Base-by-base conservation (phyloP, 257 asterid genomes). In the Thymus mandschuricus region DNA sequence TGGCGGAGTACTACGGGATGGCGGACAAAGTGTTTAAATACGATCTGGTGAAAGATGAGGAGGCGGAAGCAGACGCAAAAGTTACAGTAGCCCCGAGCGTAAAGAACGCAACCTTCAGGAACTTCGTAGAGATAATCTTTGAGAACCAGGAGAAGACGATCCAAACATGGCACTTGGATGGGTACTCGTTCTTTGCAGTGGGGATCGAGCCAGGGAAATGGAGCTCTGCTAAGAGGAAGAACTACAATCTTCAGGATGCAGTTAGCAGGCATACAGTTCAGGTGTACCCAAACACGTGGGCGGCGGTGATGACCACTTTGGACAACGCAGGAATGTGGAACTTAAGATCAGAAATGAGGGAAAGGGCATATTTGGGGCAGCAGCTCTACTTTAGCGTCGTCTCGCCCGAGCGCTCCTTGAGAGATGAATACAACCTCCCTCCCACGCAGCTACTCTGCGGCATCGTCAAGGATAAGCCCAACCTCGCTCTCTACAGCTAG, bases 241-340 rank as follows among this genome's bases (percentile, higher is more conserved):
- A 68, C 77, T 83, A 73, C 85, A 84, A 84, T 61, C 64, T 84
- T 8, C 11, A 79, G 46, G 86, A 84, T 13, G 86, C 85, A 0
- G 55, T 76, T 48, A 86, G 91, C 74, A 79, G 91, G 82, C 78
- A 84, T 81, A 86, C 82, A 2, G 70, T 85, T 7, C 89, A 85
- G 13, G 87, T 85, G 9, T 85, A 85, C 78, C 87, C 89, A 2
- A 77, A 77, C 65, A 62, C 87, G 15, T 85, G 89, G 89, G 87
- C 89, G 9, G 84, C 86, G 5, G 74, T 82, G 55, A 70, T 82
- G 85, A 60, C 73, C 31, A 82, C 87, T 1, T 65, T 82, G 33
- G 89, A 85, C 78, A 85, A 85, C 6, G 87, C 87, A 0, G 89
- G 89, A 4, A 78, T 85, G 89, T 82, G 89, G 89, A 85, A 80